Evolutionary conservation across 805 yeast species (phyloP).

Genomic region (Lipomyces spencermartinsiae): DNA sequence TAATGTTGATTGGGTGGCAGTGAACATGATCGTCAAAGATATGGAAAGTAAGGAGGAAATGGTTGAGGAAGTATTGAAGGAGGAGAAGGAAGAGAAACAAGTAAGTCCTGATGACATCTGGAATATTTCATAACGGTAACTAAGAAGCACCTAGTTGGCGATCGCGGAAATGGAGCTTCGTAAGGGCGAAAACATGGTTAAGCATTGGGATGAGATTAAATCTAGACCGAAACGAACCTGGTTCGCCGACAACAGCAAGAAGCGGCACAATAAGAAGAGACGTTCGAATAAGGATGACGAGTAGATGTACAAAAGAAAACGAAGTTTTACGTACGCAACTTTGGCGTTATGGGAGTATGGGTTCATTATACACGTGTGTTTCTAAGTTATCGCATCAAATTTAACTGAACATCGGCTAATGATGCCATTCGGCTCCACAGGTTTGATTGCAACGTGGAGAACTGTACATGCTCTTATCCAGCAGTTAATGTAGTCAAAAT

Average conservation of each 20-base stretch:
- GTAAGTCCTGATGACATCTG: conserved; percentile 6
- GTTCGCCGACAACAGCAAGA: conserved; percentile 55
- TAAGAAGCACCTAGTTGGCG: conserved; percentile 50
- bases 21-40: conserved; percentile 68
- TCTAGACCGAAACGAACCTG: conserved; percentile 95
- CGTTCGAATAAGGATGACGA: not conserved
- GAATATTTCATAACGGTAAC: not conserved
- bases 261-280: conserved; percentile 18
- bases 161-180: conserved; percentile 89
- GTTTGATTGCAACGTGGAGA: no score
- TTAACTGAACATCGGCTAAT: no score
- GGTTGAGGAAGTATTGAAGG: conserved; percentile 78
- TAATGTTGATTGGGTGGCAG: conserved; percentile 86
- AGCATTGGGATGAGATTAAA: conserved; percentile 79
- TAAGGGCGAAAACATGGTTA: conserved; percentile 83
- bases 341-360: not conserved
- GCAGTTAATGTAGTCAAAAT: no score
- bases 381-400: not conserved
- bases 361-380: not conserved
- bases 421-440: no score
- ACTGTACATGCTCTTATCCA: no score
- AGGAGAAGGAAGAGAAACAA: conserved; percentile 89
- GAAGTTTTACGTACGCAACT: no score
- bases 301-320: no score
- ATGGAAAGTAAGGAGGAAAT: conserved; percentile 65